Conservation (phyloP, 768 basidiomycete species). For the Cystobasidium tubakii region DNA sequence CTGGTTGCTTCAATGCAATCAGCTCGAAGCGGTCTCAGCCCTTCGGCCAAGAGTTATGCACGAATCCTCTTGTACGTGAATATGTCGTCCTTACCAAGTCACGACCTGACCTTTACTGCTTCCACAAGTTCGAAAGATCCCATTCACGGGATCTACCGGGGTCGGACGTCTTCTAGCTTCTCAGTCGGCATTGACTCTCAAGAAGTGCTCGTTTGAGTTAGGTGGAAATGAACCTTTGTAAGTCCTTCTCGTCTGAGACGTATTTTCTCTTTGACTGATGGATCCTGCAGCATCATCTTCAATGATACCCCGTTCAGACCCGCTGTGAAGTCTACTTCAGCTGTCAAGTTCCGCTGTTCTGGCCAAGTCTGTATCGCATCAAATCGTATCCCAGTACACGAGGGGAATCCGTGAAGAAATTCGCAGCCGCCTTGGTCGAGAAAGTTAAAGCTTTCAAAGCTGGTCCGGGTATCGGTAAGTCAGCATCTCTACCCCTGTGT, state of each 20-base stretch:
- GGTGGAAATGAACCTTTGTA: constrained; percentile 86
- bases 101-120: not conserved
- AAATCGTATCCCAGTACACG: constrained; percentile 88
- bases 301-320: constrained; percentile 88
- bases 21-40: constrained; percentile 75
- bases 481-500: not conserved
- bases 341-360: constrained; percentile 52
- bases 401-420: constrained; percentile 76
- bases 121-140: constrained; percentile 46
- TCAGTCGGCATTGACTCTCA: constrained; percentile 48
- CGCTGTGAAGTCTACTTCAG: constrained; percentile 68
- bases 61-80: constrained; percentile 76
- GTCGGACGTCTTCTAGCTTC: constrained; percentile 51
- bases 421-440: constrained; percentile 76
- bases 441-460: constrained; percentile 56
- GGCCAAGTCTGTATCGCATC: constrained; percentile 70
- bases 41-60: constrained; percentile 91
- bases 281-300: constrained; percentile 55
- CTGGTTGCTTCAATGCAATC: constrained; percentile 90
- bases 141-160: constrained; percentile 49
- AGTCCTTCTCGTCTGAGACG: not conserved
- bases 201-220: constrained; percentile 59
- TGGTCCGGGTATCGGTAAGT: constrained; percentile 66
- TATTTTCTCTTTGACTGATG: not conserved
- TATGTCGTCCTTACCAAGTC: constrained; percentile 50